Base-by-base conservation (phyloP, 495 filamentous ascomycete species). In the Glonium stellatum region DNA sequence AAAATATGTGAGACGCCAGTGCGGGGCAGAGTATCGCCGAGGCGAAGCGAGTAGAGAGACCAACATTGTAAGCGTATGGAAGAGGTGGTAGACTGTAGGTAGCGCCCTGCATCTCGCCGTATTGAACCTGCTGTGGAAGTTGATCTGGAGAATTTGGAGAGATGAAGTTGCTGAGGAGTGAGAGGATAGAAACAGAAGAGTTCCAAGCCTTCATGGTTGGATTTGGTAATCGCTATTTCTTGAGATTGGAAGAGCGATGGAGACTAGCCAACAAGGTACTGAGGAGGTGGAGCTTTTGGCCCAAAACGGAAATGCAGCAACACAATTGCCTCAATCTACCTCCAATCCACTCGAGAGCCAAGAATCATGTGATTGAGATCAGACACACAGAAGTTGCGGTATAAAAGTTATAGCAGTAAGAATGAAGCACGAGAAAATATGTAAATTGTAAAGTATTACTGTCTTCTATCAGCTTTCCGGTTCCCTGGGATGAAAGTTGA, bases 11-110 rank as follows among this genome's bases (percentile, higher is more conserved):
- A 31, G 27, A 31, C 27, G 27, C 3, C 2, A 31, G 3, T 6
- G 27, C 27, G 3, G 27, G 27, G 27, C 27, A 6, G 27, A 31
- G 27, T 6, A 31, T 6, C 27, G 6, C 27, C 6, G 27, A 31
- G 27, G 27, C 27, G 4, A n/a, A 48, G 27, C 15, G 22, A 22
- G 15, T 19, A 37, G 44, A n/a, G 15, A 23, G 1, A 64, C 62
- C 62, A 10, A 67, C 65, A 67, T 67, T 58, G 41, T 67, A 67
- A 42, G 48, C 61, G 59, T 67, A 67, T 31, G 65, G 65, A 6
- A 67, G 65, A n/a, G 57, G 41, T 5, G 65, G 65, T 5, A 67
- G 65, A 31, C 22, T 55, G 51, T 67, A 67, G 0, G 54, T 62
- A 44, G 61, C 22, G 21, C 12, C 21, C 22, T 12, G 27, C 65